Evolutionary conservation across 805 yeast species (phyloP).

Genomic region (Hanseniaspora lindneri): DNA sequence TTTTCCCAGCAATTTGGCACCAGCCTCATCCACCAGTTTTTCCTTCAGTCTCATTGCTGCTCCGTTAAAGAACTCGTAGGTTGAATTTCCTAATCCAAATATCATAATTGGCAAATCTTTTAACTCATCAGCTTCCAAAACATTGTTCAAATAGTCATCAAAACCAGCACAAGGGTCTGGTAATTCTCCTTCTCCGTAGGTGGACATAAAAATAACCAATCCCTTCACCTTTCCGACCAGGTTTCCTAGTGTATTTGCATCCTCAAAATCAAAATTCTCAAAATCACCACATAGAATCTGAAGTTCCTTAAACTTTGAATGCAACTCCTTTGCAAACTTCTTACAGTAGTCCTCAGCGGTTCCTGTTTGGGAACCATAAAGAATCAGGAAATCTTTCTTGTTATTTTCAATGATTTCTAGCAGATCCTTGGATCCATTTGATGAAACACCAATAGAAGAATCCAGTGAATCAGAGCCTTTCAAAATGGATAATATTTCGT

Average conservation of each 20-base stretch:
- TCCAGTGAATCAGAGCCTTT: slow-evolving; percentile 30
- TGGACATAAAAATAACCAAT: slow-evolving; percentile 74
- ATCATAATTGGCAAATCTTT: slow-evolving; percentile 53
- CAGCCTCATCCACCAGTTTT: slow-evolving; percentile 43
- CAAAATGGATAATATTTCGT: slow-evolving; percentile 32
- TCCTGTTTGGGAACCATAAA: slow-evolving; percentile 95
- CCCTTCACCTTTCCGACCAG: slow-evolving; percentile 42
- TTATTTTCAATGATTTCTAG: slow-evolving; percentile 45
- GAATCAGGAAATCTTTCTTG: slow-evolving; percentile 63
- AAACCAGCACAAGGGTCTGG: slow-evolving; percentile 87
- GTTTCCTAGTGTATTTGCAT: slow-evolving; percentile 34
- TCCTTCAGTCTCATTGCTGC: slow-evolving; percentile 54
- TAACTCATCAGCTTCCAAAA: slow-evolving; percentile 42
- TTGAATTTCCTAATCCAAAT: slow-evolving; percentile 89
- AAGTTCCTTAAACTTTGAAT: slow-evolving; percentile 58
- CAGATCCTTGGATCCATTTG: slow-evolving; percentile 44
- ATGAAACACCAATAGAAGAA: slow-evolving; percentile 27
- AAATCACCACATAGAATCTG: slow-evolving; percentile 77
- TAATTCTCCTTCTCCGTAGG: slow-evolving; percentile 98
- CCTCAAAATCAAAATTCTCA: slow-evolving; percentile 78
- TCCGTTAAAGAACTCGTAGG: slow-evolving; percentile 83
- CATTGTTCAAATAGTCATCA: slow-evolving; percentile 48
- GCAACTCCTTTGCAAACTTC: slow-evolving; percentile 79
- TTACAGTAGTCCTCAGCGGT: slow-evolving; percentile 96
- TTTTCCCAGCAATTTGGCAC: slow-evolving; percentile 63